Conservation (phyloP, 1,284 basidiomycete genomes). For the Chiua sp. region DNA sequence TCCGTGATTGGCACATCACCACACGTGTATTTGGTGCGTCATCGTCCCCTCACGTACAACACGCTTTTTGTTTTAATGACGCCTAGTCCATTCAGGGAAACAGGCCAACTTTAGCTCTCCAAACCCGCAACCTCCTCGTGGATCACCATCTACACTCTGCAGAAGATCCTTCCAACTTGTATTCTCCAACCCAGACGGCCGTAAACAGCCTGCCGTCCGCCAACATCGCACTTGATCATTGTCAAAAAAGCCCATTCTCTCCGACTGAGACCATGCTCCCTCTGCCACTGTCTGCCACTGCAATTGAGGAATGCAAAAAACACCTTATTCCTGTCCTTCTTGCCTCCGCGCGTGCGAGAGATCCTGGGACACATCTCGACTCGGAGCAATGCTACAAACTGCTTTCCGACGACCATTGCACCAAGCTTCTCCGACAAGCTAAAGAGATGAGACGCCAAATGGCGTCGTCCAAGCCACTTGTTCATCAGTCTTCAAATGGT, state of each 20-base stretch:
- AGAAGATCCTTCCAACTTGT: conserved; percentile 6
- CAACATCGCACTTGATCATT: conserved; percentile 5
- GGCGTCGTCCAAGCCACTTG: conserved; percentile 6
- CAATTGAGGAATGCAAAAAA: conserved; percentile 34
- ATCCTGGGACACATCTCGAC: conserved; percentile 13
- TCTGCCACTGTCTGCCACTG: conserved; percentile 10
- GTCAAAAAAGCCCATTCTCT: conserved; percentile 4
- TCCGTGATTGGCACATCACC: conserved; percentile 24
- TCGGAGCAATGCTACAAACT: conserved; percentile 25
- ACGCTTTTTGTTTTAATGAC: conserved; percentile 12
- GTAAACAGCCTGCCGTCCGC: conserved; percentile 16
- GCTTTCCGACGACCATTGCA: conserved; percentile 35
- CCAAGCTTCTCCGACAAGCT: conserved; percentile 23
- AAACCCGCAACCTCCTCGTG: conserved; percentile 16
- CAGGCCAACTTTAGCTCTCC: conserved; percentile 20
- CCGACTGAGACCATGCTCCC: conserved; percentile 8
- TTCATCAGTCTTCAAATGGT: conserved; percentile 5
- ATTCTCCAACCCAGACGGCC: conserved; percentile 16
- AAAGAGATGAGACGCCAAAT: conserved; percentile 31
- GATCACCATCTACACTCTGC: conserved; percentile 10
- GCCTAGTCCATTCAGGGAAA: conserved; percentile 5
- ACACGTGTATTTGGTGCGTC: conserved; percentile 24
- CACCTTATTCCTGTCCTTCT: conserved; percentile 30
- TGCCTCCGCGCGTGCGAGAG: conserved; percentile 21
- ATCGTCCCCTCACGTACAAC: conserved; percentile 1